Evolutionary conservation across 2,329 filamentous ascomycete species (phyloP).

Genomic region (Ophiosphaerella narmari): DNA sequence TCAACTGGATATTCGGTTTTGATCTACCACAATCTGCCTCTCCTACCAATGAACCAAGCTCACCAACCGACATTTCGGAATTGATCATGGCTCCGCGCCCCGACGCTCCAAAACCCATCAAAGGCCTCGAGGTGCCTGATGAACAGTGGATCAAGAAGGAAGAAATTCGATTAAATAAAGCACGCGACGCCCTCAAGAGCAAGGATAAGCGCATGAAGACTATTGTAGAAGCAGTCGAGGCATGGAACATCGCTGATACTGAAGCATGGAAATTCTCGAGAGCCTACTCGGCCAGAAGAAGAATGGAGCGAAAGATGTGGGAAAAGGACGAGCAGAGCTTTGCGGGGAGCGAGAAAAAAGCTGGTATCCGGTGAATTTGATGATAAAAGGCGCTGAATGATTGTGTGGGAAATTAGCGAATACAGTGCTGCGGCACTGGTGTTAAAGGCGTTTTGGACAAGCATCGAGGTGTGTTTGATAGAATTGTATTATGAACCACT

Average conservation of each 20-base stretch:
- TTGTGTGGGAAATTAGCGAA: no score
- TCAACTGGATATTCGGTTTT: conserved; percentile 93
- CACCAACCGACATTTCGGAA: conserved; percentile 64
- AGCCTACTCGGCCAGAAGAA: conserved; percentile 67
- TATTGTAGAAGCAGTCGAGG: conserved; percentile 51
- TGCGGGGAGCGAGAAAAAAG: conserved; percentile 61
- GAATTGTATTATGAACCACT: conserved; percentile 1
- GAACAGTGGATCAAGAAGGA: conserved; percentile 62
- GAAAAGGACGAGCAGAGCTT: conserved; percentile 71
- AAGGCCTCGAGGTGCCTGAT: conserved; percentile 56
- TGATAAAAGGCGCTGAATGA: conserved; percentile 42
- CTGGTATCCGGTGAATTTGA: conserved; percentile 53
- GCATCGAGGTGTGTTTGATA: conserved; percentile 1
- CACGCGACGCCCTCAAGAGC: conserved; percentile 49
- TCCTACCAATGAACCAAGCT: conserved; percentile 59
- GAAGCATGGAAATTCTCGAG: conserved; percentile 78
- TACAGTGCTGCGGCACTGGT: conserved; percentile 2
- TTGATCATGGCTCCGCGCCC: conserved; percentile 52
- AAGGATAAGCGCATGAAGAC: conserved; percentile 34
- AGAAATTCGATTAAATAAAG: conserved; percentile 59
- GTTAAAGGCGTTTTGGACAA: background rate
- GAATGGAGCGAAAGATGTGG: conserved; percentile 69
- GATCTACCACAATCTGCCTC: conserved; percentile 65
- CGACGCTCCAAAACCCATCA: conserved; percentile 51
- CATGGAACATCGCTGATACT: conserved; percentile 68